Conservation (phyloP, 2,329 filamentous ascomycete species). For the Apiospora rasikravindrae region DNA sequence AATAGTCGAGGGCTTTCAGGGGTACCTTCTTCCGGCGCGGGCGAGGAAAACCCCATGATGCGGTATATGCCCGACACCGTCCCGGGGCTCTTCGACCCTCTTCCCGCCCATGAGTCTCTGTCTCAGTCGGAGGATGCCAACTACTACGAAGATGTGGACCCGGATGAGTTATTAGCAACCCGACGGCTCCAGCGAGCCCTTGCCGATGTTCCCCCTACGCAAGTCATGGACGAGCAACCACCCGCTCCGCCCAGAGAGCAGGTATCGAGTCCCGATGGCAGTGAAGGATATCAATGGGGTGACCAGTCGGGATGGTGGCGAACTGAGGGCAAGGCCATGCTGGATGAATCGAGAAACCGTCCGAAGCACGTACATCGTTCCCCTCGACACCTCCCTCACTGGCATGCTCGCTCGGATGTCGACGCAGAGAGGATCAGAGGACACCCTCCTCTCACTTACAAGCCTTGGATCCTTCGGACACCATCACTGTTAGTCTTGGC, state of each 20-base stretch:
- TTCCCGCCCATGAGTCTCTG: constrained; percentile 6
- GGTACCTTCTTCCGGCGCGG: constrained; percentile 27
- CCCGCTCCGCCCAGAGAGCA: constrained; percentile 17
- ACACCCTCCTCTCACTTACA: constrained; percentile 66
- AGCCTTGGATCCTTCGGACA: constrained; percentile 73
- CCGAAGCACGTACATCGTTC: constrained; percentile 19
- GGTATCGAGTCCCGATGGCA: not conserved
- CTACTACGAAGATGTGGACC: constrained; percentile 5
- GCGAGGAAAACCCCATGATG: constrained; percentile 28
- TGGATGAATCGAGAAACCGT: constrained; percentile 20
- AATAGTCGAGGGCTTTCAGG: constrained; percentile 50
- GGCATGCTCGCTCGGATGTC: constrained; percentile 33
- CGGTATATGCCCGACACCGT: constrained; percentile 30
- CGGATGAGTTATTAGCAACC: constrained; percentile 22
- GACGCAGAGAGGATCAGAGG: constrained; percentile 44
- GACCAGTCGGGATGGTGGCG: not conserved
- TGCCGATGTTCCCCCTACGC: not conserved
- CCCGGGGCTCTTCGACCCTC: constrained; percentile 27
- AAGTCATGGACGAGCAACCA: not conserved
- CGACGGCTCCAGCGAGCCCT: constrained; percentile 17
- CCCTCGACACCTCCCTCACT: constrained; percentile 38
- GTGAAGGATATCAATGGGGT: not conserved
- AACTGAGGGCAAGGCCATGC: not conserved
- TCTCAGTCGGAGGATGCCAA: constrained; percentile 12
- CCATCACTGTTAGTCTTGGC: constrained; percentile 66